A percentile compares a stretch with the other conserved stretches of the same genome.
Evolutionary conservation across 441 rosid genomes (phyloP).

Genomic region (Breynia disticha): DNA sequence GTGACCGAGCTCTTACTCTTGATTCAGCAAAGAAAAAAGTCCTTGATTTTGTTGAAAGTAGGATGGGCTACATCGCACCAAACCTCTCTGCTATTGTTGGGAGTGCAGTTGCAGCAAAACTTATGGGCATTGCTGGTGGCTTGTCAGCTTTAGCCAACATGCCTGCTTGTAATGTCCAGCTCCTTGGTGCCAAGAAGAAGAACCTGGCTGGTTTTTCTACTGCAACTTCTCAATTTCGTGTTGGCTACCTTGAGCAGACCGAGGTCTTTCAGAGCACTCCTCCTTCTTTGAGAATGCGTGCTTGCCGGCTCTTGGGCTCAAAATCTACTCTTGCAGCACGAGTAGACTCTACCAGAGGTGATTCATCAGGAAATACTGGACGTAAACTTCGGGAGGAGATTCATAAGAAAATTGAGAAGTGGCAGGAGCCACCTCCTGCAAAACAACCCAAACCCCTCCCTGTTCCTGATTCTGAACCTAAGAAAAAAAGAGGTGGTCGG

Average conservation of each 20-base stretch:
- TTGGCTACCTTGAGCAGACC: constrained; percentile 86
- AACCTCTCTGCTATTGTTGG: constrained; percentile 91
- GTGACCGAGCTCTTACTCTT: constrained; percentile 77
- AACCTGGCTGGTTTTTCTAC: constrained; percentile 91
- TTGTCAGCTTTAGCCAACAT: constrained; percentile 78
- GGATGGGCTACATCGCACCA: constrained; percentile 94
- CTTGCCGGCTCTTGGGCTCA: constrained; percentile 75
- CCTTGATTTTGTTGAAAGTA: constrained; percentile 85
- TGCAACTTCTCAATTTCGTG: constrained; percentile 74
- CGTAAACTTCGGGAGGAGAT: constrained; percentile 56
- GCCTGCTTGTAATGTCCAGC: constrained; percentile 93
- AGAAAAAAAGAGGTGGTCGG: constrained; percentile 92
- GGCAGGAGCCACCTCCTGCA: constrained; percentile 99
- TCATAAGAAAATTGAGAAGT: constrained; percentile 80
- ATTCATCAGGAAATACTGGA: constrained; percentile 60
- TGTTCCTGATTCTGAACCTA: constrained; percentile 95
- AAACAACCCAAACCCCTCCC: constrained; percentile 98
- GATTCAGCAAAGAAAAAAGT: constrained; percentile 78
- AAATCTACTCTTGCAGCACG: constrained; percentile 84
- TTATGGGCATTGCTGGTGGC: constrained; percentile 94
- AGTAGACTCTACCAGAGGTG: constrained; percentile 79
- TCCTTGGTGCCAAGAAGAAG: constrained; percentile 89
- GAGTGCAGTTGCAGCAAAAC: constrained; percentile 93
- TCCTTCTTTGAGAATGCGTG: constrained; percentile 69
- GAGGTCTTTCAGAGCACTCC: constrained; percentile 86